phyloP scores from a whole-genome alignment of 1,284 basidiomycete species.

The Leccinum pachyderme region DNA sequence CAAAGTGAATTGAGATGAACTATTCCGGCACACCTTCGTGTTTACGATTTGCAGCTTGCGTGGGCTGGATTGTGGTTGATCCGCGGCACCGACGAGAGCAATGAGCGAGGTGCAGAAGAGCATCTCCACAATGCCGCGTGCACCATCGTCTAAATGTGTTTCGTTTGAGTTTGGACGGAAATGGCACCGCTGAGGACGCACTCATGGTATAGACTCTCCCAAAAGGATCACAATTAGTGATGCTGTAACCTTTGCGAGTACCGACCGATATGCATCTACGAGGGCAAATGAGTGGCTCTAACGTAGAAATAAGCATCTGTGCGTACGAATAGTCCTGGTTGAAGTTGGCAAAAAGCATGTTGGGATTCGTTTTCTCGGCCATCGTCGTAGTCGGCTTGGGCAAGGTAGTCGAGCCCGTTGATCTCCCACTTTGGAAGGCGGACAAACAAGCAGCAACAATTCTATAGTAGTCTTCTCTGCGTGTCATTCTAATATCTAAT shows the following conservation, averaged over 20 bases:
- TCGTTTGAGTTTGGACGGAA: background rate
- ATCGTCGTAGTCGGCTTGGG: constrained; percentile 21
- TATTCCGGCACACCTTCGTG: constrained; percentile 70
- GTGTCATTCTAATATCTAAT: constrained; percentile 4
- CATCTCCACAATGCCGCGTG: constrained; percentile 97
- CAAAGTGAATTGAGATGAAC: background rate
- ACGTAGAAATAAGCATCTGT: background rate
- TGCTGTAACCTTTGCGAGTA: constrained; percentile 93
- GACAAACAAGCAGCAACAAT: constrained; percentile 11
- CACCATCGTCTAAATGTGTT: constrained; percentile 71
- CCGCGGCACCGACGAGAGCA: constrained; percentile 92
- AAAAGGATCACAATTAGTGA: constrained; percentile 98
- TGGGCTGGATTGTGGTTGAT: constrained; percentile 84
- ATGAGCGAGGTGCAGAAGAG: constrained; percentile 98
- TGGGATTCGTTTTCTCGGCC: constrained; percentile 35
- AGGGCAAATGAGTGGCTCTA: constrained; percentile 1
- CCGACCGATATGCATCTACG: constrained; percentile 91
- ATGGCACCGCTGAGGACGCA: constrained; percentile 41
- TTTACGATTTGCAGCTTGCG: constrained; percentile 97
- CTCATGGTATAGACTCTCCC: constrained; percentile 94
- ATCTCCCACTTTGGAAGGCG: constrained; percentile 10
- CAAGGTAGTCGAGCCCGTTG: background rate
- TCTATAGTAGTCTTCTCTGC: background rate
- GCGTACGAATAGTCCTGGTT: constrained; percentile 85
- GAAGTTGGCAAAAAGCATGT: constrained; percentile 84